Conservation (phyloP, 208 protist genomes). For the Borovskyia barvae region DNA sequence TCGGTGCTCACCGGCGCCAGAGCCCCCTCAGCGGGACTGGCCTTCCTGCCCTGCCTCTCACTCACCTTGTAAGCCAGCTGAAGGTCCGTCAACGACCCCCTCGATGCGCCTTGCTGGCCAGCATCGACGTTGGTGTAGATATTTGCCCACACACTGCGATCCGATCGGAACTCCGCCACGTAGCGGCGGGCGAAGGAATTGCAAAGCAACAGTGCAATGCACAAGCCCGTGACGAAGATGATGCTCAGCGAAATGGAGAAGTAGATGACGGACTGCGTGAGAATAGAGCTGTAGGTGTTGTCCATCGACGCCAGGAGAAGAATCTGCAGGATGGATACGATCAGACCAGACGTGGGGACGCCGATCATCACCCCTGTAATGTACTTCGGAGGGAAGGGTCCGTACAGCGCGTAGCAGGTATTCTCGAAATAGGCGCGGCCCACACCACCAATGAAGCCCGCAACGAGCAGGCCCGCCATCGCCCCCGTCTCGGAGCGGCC, state of each 20-base stretch:
- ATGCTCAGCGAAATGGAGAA: slow-evolving; percentile 50
- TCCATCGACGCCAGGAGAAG: slow-evolving; percentile 62
- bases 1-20: neutral
- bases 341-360: slow-evolving; percentile 32
- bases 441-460: slow-evolving; percentile 40
- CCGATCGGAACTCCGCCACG: slow-evolving; percentile 59
- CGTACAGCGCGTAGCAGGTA: slow-evolving; percentile 70
- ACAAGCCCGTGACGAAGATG: slow-evolving; percentile 30
- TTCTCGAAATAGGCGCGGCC: slow-evolving; percentile 69
- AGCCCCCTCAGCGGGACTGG: neutral
- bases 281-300: slow-evolving; percentile 34
- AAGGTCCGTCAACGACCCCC: neutral
- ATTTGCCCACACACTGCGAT: slow-evolving; percentile 20
- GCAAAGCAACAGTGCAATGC: slow-evolving; percentile 31
- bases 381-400: slow-evolving; percentile 49
- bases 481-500: slow-evolving; percentile 24
- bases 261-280: slow-evolving; percentile 59
- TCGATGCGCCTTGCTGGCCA: neutral
- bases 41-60: neutral
- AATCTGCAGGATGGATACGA: slow-evolving; percentile 60
- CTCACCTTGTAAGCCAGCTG: neutral
- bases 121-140: slow-evolving; percentile 24
- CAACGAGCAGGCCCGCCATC: slow-evolving; percentile 47
- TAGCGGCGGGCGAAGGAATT: slow-evolving; percentile 50
- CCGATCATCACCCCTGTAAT: slow-evolving; percentile 59